phyloP scores from a whole-genome alignment of 1,284 basidiomycete genomes.

The Heterobasidion occidentale region DNA sequence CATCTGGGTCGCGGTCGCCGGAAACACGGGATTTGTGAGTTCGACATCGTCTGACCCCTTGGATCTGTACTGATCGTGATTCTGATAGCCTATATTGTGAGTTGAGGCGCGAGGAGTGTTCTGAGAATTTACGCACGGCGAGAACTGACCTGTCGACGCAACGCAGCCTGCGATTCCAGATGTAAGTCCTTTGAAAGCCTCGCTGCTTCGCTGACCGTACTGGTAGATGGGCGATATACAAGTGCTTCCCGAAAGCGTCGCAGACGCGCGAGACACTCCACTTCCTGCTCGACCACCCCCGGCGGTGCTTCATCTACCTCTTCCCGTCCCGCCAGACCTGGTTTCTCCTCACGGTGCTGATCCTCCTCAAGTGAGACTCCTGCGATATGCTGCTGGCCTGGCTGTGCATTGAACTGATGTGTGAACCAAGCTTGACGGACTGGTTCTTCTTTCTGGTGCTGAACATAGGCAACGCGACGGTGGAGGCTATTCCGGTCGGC shows the following conservation, averaged over 20 bases:
- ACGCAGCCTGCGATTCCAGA: conserved; percentile 19
- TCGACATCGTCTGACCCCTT: not conserved
- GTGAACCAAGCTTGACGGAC: conserved; percentile 31
- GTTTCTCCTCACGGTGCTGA: conserved; percentile 68
- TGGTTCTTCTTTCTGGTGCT: conserved; percentile 90
- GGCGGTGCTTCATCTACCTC: conserved; percentile 88
- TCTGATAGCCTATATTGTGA: conserved; percentile 11
- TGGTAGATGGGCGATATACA: conserved; percentile 65
- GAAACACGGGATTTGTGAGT: conserved; percentile 56
- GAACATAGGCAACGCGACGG: conserved; percentile 76
- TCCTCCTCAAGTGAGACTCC: conserved; percentile 56
- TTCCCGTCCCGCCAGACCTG: conserved; percentile 94
- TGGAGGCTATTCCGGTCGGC: conserved; percentile 67
- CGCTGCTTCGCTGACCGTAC: not conserved
- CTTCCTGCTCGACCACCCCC: conserved; percentile 91
- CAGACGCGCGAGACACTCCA: conserved; percentile 71
- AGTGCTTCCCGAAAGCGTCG: conserved; percentile 50
- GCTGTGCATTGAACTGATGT: not conserved
- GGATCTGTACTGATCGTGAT: not conserved
- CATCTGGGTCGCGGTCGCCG: conserved; percentile 47
- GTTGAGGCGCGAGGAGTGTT: not conserved
- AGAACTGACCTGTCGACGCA: not conserved
- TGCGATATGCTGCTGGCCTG: too few species aligned
- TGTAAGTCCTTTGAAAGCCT: conserved; percentile 12
- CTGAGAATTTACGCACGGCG: not conserved